These are phyloP conservation scores for Apophysomyces sp. DNA, from an alignment of 371 early-diverging fungal species.

Conservation along the genomic window DNA sequence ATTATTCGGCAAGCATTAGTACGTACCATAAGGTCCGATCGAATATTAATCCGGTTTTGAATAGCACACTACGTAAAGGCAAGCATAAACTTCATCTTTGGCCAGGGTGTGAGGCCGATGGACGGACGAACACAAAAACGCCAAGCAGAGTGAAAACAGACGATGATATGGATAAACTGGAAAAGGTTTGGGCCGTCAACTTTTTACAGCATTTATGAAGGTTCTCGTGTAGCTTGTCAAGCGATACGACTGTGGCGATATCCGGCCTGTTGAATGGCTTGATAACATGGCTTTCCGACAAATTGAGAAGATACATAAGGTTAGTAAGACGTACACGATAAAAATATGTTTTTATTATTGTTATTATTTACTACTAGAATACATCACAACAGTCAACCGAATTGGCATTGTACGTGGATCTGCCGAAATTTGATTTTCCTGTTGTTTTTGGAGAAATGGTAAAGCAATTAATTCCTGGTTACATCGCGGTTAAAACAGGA, in stretches of 20 bases:
- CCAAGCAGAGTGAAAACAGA: slow-evolving; percentile 57
- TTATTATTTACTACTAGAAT: slow-evolving; percentile 26
- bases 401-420: slow-evolving; percentile 78
- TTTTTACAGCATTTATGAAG: neutral
- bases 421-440: slow-evolving; percentile 94
- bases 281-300: slow-evolving; percentile 85
- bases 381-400: slow-evolving; percentile 57
- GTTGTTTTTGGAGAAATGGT: slow-evolving; percentile 85
- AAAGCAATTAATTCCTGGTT: neutral
- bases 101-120: slow-evolving; percentile 69
- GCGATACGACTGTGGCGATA: slow-evolving; percentile 84
- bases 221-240: slow-evolving; percentile 64
- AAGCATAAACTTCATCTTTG: slow-evolving; percentile 77
- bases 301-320: slow-evolving; percentile 77
- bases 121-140: slow-evolving; percentile 52
- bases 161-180: slow-evolving; percentile 83
- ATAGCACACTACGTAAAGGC: slow-evolving; percentile 77
- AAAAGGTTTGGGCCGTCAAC: slow-evolving; percentile 57
- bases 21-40: slow-evolving; percentile 8
- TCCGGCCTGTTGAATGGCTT: slow-evolving; percentile 85
- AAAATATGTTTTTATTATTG: neutral
- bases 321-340: slow-evolving; percentile 15
- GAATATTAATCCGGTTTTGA: neutral
- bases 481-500: neutral
- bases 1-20: slow-evolving; percentile 82